A percentile compares a stretch with the other conserved stretches of the same genome.
Evolutionary conservation across 495 filamentous ascomycete genomes (phyloP).

Genomic region (Penicillium desertorum): DNA sequence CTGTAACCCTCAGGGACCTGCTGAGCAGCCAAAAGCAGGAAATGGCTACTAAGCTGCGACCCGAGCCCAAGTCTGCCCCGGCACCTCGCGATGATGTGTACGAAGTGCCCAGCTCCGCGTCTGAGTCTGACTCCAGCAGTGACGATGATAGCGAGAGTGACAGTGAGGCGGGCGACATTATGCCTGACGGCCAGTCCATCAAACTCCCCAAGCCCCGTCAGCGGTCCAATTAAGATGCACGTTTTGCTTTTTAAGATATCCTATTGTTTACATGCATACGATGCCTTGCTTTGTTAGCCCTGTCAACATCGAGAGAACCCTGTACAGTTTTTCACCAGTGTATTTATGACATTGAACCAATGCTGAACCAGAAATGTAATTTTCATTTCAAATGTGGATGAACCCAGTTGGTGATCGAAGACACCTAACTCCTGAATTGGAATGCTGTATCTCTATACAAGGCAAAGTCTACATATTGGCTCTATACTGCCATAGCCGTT

Average conservation of each 20-base stretch:
- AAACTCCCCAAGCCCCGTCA: constrained; percentile 12
- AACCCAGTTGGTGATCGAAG: not conserved
- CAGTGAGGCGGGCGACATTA: constrained; percentile 17
- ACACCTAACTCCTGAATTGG: too few relatives aligned
- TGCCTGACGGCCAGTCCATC: constrained; percentile 13
- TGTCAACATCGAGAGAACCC: not conserved
- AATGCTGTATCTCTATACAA: not conserved
- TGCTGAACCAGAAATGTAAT: not conserved
- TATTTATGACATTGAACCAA: constrained; percentile 1
- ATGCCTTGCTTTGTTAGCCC: not conserved
- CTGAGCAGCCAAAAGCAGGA: constrained; percentile 11
- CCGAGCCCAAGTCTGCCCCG: constrained; percentile 4
- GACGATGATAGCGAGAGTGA: constrained; percentile 15
- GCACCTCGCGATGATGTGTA: not conserved
- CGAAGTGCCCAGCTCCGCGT: constrained; percentile 7
- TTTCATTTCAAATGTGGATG: not conserved
- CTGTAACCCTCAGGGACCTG: constrained; percentile 14
- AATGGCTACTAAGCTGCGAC: constrained; percentile 6
- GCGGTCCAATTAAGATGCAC: not conserved
- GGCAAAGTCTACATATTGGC: not conserved
- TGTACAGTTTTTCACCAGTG: not conserved
- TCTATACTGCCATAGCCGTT: not conserved
- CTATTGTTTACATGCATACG: not conserved
- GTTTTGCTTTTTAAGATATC: constrained; percentile 4
- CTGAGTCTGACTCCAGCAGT: constrained; percentile 5